These are phyloP conservation scores for Gossypium bickii DNA, from an alignment of 345 rosid species.

Conservation along the genomic window DNA sequence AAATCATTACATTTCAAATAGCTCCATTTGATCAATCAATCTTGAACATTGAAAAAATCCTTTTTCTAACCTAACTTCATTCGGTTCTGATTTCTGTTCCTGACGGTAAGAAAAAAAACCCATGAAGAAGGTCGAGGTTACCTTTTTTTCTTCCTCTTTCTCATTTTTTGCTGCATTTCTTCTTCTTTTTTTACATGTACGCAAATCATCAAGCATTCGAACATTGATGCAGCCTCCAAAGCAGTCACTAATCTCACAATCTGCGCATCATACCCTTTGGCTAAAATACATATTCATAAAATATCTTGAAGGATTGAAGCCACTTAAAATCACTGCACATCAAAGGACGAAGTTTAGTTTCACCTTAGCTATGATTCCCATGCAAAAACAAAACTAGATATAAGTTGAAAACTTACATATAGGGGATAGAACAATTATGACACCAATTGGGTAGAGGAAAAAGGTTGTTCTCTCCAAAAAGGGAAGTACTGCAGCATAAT, in stretches of 20 bases:
- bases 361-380: not conserved
- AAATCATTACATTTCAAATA: conserved; percentile 30
- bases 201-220: conserved; percentile 15
- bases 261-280: conserved; percentile 50
- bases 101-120: conserved; percentile 16
- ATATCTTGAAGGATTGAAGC: conserved; percentile 97
- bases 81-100: conserved; percentile 15
- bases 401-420: conserved; percentile 55
- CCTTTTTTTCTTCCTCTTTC: not conserved
- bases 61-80: conserved; percentile 15
- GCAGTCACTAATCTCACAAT: conserved; percentile 10
- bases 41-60: conserved; percentile 19
- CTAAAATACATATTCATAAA: conserved; percentile 89
- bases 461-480: conserved; percentile 95
- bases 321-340: conserved; percentile 82
- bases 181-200: conserved; percentile 2
- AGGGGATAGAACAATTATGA: conserved; percentile 72
- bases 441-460: conserved; percentile 92
- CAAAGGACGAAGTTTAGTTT: not conserved
- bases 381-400: conserved; percentile 1
- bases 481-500: conserved; percentile 65
- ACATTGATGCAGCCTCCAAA: conserved; percentile 16
- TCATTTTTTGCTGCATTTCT: not conserved
- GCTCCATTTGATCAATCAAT: conserved; percentile 19
- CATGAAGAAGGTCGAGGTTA: conserved; percentile 13